Evolutionary conservation across 1,284 basidiomycete genomes (phyloP).

Genomic region (Marasmius oreades): DNA sequence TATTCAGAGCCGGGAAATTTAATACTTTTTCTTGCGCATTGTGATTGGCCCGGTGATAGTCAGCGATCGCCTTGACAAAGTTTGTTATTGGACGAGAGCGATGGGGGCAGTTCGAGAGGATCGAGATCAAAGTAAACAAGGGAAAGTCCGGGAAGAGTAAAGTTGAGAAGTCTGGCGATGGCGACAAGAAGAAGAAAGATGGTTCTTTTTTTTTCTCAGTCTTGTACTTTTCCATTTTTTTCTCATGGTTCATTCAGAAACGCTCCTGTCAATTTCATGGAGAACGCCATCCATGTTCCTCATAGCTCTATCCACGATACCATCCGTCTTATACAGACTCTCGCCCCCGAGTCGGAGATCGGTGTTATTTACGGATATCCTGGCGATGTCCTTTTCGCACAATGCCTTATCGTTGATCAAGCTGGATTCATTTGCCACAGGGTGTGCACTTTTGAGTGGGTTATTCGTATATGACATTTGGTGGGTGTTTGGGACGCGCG

Average conservation of each 20-base stretch:
- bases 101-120: slow-evolving; percentile 13
- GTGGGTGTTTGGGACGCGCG: slow-evolving; percentile 84
- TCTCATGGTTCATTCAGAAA: not conserved
- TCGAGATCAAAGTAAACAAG: slow-evolving; percentile 9
- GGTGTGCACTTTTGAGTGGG: slow-evolving; percentile 73
- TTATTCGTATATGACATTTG: slow-evolving; percentile 90
- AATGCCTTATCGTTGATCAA: slow-evolving; percentile 81
- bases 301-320: slow-evolving; percentile 59
- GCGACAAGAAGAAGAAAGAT: not conserved
- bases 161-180: not conserved
- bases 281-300: slow-evolving; percentile 65
- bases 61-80: slow-evolving; percentile 36
- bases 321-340: slow-evolving; percentile 68
- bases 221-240: slow-evolving; percentile 27
- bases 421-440: slow-evolving; percentile 90
- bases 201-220: slow-evolving; percentile 29
- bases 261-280: slow-evolving; percentile 30
- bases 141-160: slow-evolving; percentile 5
- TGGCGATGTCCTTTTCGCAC: slow-evolving; percentile 83
- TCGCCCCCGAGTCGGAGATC: slow-evolving; percentile 52
- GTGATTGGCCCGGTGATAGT: slow-evolving; percentile 27
- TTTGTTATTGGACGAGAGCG: slow-evolving; percentile 29
- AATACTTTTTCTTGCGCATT: not conserved
- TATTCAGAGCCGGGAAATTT: not conserved
- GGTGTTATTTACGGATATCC: slow-evolving; percentile 74